Evolutionary conservation across 2,329 filamentous ascomycete genomes (phyloP), one percentile per base, ranked within the genome.

Genomic region (Aureobasidium sp.): DNA sequence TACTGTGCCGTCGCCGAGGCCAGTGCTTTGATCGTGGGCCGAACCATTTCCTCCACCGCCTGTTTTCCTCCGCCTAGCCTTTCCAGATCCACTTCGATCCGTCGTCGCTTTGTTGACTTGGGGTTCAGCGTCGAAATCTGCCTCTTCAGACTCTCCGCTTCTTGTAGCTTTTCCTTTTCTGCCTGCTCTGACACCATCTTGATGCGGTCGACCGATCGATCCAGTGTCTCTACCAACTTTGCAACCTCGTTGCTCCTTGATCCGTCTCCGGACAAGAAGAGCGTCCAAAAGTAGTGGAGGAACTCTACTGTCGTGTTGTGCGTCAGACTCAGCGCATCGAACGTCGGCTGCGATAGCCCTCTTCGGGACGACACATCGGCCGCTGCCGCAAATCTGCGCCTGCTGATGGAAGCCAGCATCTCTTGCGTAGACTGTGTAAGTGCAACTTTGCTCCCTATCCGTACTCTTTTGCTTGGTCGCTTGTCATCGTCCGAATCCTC

Each of bases 241-340:
- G 86, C 84, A 15, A 96, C 80, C 74, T 99, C 93, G 43, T 81
- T 80, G 0, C 90, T 89, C 35, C 90, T 86, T 4, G 68, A 65
- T 62, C 90, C 86, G 69, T 96, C 90, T 15, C 92, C 93, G 0
- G 92, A 96, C 27, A 95, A 80, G 69, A 95, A 99, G 0, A 92
- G 85, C 35, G 84, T 82, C 93, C 93, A 99, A 77, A 99, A 99
- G 72, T 97, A 95, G 67, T 93, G 89, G n/a, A 99, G 78, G 69
- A 97, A 99, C 70, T 99, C 94, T 38, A 89, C 87, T 0, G 90
- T 95, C 0, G 94, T 99, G 57, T 92, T 92, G 71, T 97, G 91
- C 0, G 93, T 96, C 60, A 88, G 79, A 13, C 78, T 79, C n/a
- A 89, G 69, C 19, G 81, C 81, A 65, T 88, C 84, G 65, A 84